phyloP scores from a whole-genome alignment of 2,329 filamentous ascomycete genomes.

The Zasmidium cellare region DNA sequence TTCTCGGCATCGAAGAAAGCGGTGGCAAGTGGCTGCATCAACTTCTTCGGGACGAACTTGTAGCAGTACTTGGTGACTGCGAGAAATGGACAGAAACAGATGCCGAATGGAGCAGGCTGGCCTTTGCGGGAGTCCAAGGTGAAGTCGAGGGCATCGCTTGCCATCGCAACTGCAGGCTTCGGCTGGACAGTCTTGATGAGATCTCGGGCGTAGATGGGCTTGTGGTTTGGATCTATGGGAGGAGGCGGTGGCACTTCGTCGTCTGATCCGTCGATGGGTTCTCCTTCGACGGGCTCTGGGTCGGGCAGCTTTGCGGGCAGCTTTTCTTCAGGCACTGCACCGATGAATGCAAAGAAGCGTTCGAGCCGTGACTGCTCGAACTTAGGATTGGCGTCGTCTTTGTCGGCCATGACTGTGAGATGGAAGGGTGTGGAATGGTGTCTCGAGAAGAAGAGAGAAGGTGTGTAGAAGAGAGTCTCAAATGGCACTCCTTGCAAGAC shows the following conservation, averaged over 20 bases:
- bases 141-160: constrained; percentile 5
- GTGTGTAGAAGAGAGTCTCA: neutral
- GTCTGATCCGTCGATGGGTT: neutral
- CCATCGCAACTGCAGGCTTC: neutral
- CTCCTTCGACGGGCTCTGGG: constrained; percentile 1
- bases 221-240: neutral
- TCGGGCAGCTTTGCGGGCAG: neutral
- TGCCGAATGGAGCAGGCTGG: constrained; percentile 33
- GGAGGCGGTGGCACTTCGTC: constrained; percentile 7
- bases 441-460: neutral
- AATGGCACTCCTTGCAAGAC: neutral
- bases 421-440: neutral
- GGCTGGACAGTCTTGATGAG: neutral
- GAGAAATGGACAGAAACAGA: constrained; percentile 42
- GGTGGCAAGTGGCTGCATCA: constrained; percentile 51
- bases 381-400: neutral
- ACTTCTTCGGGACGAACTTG: constrained; percentile 55
- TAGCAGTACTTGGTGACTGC: constrained; percentile 60
- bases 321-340: neutral
- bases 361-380: neutral
- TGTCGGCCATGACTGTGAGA: neutral
- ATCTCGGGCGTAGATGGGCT: neutral
- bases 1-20: constrained; percentile 59
- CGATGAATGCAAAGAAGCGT: neutral
- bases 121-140: constrained; percentile 29